phyloP scores from a whole-genome alignment of 2,329 filamentous ascomycete genomes.

The Beauveria scarabaeidicola region DNA sequence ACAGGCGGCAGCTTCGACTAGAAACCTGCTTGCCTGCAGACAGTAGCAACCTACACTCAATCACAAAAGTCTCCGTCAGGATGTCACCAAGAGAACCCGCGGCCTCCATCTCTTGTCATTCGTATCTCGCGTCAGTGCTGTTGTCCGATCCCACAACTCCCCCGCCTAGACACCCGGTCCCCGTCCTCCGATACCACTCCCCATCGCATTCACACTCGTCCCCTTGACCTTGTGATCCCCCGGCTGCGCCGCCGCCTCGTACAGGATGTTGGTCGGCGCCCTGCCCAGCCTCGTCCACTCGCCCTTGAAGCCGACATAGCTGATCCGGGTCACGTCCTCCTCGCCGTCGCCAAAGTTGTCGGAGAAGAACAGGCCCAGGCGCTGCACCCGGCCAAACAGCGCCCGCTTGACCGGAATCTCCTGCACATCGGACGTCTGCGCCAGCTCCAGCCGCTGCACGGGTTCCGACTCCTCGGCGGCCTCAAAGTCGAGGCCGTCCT shows the following conservation, averaged over 20 bases:
- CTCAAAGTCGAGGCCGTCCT: slow-evolving; percentile 76
- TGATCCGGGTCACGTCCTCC: slow-evolving; percentile 69
- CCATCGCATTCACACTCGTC: slow-evolving; percentile 44
- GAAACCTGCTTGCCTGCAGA: neutral
- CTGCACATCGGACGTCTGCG: slow-evolving; percentile 72
- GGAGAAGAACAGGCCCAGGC: slow-evolving; percentile 76
- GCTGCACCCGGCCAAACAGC: slow-evolving; percentile 77
- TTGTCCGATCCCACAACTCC: neutral
- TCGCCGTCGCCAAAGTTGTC: slow-evolving; percentile 81
- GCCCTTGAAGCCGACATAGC: slow-evolving; percentile 86
- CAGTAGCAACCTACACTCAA: neutral
- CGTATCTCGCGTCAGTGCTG: neutral
- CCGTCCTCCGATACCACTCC: slow-evolving; percentile 41
- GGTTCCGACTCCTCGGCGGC: slow-evolving; percentile 60
- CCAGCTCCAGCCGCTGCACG: slow-evolving; percentile 69
- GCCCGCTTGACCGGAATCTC: slow-evolving; percentile 84
- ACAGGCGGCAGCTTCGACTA: neutral
- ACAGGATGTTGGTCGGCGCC: slow-evolving; percentile 71
- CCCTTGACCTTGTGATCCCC: slow-evolving; percentile 69
- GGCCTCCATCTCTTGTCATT: neutral
- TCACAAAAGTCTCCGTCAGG: neutral
- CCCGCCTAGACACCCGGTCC: slow-evolving; percentile 21
- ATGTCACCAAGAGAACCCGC: neutral
- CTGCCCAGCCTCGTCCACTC: slow-evolving; percentile 79
- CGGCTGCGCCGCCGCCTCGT: slow-evolving; percentile 90